Conservation (phyloP, 2,329 filamentous ascomycete species). For the Penicillium occitanis region DNA sequence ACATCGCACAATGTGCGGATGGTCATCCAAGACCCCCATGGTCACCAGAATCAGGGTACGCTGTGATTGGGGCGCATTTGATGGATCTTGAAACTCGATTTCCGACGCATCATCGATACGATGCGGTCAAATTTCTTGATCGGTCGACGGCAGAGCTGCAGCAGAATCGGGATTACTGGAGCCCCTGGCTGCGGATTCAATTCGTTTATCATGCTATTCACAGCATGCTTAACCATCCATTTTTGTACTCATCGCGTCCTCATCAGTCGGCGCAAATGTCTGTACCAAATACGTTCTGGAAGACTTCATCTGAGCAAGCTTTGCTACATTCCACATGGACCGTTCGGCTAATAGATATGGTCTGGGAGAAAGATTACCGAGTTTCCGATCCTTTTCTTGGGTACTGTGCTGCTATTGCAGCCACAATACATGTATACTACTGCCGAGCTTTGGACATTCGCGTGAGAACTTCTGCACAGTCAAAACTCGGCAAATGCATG, state of each 20-base stretch:
- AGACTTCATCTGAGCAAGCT: conserved; percentile 48
- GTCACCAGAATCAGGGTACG: conserved; percentile 27
- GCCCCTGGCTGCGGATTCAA: conserved; percentile 35
- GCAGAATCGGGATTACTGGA: conserved; percentile 31
- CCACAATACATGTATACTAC: conserved; percentile 44
- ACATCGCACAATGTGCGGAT: conserved; percentile 24
- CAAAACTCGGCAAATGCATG: conserved; percentile 29
- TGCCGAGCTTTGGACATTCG: conserved; percentile 24
- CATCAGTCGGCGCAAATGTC: conserved; percentile 34
- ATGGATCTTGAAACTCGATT: conserved; percentile 28
- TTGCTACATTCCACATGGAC: conserved; percentile 52
- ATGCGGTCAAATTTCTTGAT: conserved; percentile 25
- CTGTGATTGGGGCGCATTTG: conserved; percentile 25
- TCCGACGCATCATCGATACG: conserved; percentile 26
- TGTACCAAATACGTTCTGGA: conserved; percentile 53
- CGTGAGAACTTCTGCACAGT: conserved; percentile 28
- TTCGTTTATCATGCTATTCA: conserved; percentile 35
- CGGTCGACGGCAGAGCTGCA: conserved; percentile 24
- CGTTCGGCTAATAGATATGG: conserved; percentile 53
- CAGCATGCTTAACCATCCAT: conserved; percentile 34
- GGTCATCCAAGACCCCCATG: conserved; percentile 24
- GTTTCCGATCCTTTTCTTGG: conserved; percentile 51
- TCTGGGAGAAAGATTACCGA: conserved; percentile 46
- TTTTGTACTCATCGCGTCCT: conserved; percentile 26
- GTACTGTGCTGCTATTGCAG: conserved; percentile 49